Base-by-base conservation (phyloP, 2,329 filamentous ascomycete species). In the Penicillium sp. region DNA sequence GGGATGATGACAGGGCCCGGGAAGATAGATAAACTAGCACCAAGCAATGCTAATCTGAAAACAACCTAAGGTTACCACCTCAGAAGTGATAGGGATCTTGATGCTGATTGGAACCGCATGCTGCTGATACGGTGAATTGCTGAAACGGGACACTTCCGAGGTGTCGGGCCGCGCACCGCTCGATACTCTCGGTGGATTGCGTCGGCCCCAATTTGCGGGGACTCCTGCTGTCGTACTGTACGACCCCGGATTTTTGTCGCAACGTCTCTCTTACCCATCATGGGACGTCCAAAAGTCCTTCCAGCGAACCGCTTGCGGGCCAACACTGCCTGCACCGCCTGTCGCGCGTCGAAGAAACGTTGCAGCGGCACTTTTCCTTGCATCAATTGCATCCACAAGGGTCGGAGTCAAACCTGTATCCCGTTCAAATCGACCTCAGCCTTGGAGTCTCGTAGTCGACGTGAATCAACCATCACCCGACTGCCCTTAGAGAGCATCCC, bases 261-360 rank as follows among this genome's bases (percentile, higher is more conserved):
- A 40, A 27, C 33, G 19, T 51, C 35, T 27, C 19, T 24, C 31
- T 14, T 13, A 18, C 37, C 56, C 59, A 67, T 37, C 35, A 85
- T 85, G 82, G 81, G 82, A 58, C 81, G 82, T 22, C 81, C 81
- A 13, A 83, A 79, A 62, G 81, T 84, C 22, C 76, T 75, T 18
- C 79, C 80, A 1, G 77, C 78, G 50, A 78, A 83, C 60, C 78
- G 82, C 4, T 77, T 79, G 57, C 76, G 82, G 41, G 79, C 80
- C 16, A 77, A 75, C 22, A 78, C 81, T 57, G 82, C 82, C 7
- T 84, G 82, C 62, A 73, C 76, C 49, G 68, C 76, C 6, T 84
- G 82, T 62, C 77, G 80, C 33, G 72, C 75, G 14, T 78, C 81
- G 9, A 84, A 84, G 70, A 83, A 82, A 69, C 73, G 80, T 61